Base-by-base conservation (phyloP, 805 yeast species). In the Barnettozyma salicaria region DNA sequence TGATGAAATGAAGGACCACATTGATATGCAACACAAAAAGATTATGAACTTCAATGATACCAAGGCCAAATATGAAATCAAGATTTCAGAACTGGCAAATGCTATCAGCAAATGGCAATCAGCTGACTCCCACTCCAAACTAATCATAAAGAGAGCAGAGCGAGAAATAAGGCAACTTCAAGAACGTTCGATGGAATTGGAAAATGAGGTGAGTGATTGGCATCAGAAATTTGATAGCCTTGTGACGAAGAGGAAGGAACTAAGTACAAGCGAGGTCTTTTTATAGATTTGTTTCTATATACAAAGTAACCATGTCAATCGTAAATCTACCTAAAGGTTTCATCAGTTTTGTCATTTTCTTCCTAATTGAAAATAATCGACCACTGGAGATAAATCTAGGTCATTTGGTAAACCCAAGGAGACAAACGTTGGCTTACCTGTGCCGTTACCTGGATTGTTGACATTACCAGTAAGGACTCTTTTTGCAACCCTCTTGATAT, bases 361-460 rank as follows among this genome's bases (percentile, higher is more conserved):
- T 49, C 55, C 55, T 43, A 89, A 65, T 0, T 96, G 97, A 52
- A 80, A 85, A 40, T 72, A 68, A 40, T 67, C 68, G 43, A 86
- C 63, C 18, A 79, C 76, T 10, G 62, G 72, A 18, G 74, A 74
- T 14, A 90, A 78, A 57, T 92, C 96, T 60, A 89, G 87, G 10
- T 75, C 63, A 29, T 78, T 88, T 52, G 94, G 73, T 36, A 82
- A 78, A 37, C 97, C 97, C 66, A 87, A 95, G 68, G 87, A 75
- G 7, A 88, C 92, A 21, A 88, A 67, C 1, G 96, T 83, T n/a
- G 97, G 92, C 42, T 65, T 67, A 3, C 84, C 80, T 7, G 72
- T 60, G 12, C 79, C 78, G 2, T 70, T 62, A 4, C 73, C 72
- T 6, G 35, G 35, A 40, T 64, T 65, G 29, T 56, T 50, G 2